These are phyloP conservation scores for Chlamydomonas urium DNA, from an alignment of 139 green algal species.

Conservation along the genomic window DNA sequence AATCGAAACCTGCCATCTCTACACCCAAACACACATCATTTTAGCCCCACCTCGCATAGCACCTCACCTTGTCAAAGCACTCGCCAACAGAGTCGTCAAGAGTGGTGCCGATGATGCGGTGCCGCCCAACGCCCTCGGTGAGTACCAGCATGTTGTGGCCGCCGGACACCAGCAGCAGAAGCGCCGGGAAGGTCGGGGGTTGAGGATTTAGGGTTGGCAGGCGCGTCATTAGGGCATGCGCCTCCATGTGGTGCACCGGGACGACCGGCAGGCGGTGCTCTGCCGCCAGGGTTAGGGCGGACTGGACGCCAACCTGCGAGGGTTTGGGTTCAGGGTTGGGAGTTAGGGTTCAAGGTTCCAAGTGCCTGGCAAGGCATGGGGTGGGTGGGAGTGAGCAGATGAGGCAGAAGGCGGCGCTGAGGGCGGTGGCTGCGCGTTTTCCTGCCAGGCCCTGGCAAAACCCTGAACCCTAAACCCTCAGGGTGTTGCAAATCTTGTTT, in stretches of 20 bases:
- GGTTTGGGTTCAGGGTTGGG: too few species aligned
- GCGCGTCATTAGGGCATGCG: slow-evolving; percentile 86
- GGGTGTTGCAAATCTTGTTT: too few species aligned
- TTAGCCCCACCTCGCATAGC: too few species aligned
- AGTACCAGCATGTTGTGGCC: slow-evolving; percentile 95
- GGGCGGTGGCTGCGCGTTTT: too few species aligned
- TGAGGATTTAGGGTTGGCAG: slow-evolving; percentile 20
- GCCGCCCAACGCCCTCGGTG: slow-evolving; percentile 69
- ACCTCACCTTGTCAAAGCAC: slow-evolving; percentile 90
- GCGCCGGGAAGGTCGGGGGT: slow-evolving; percentile 75
- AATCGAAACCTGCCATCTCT: too few species aligned
- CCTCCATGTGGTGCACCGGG: slow-evolving; percentile 98
- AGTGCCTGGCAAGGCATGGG: too few species aligned
- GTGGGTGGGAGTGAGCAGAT: too few species aligned
- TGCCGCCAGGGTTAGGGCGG: slow-evolving; percentile 47
- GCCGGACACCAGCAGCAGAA: slow-evolving; percentile 87
- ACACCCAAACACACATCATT: too few species aligned
- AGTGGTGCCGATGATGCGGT: slow-evolving; percentile 39
- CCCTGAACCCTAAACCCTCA: too few species aligned
- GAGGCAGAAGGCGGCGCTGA: too few species aligned
- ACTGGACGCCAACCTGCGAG: slow-evolving; percentile 35
- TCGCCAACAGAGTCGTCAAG: slow-evolving; percentile 38
- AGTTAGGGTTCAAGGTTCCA: too few species aligned
- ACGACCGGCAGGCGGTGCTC: slow-evolving; percentile 51
- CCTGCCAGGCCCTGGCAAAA: too few species aligned